Evolutionary conservation across 306 rosid genomes (phyloP).

Genomic region (Fragaria nilgerrensis): DNA sequence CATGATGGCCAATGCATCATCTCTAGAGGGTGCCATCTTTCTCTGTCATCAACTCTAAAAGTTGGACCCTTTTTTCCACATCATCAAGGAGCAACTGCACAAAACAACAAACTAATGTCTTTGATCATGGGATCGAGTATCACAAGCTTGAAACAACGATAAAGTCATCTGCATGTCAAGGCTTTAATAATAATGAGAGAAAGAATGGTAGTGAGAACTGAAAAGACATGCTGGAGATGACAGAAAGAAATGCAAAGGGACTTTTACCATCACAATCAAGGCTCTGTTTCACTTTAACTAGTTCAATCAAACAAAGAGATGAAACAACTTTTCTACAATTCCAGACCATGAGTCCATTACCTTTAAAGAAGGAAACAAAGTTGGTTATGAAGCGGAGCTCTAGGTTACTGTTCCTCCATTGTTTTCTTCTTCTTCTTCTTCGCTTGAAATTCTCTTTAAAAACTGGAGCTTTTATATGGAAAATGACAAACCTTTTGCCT

Average conservation of each 20-base stretch:
- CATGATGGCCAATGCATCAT: neutral
- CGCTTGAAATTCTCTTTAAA: neutral
- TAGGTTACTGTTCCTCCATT: neutral
- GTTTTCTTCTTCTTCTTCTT: too few relatives aligned
- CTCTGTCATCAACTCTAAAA: neutral
- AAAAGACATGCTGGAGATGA: neutral
- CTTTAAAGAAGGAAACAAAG: neutral
- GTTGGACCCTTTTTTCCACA: neutral
- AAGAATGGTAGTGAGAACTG: neutral
- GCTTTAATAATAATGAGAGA: neutral
- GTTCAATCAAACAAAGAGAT: neutral
- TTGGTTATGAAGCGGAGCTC: neutral
- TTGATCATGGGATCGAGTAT: neutral
- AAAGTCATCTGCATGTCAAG: neutral
- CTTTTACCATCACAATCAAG: neutral
- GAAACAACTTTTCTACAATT: neutral
- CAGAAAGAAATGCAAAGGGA: neutral
- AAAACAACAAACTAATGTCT: neutral
- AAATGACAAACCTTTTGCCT: neutral
- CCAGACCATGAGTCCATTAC: neutral
- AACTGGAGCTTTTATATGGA: neutral
- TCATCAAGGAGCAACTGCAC: neutral
- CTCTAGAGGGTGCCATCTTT: neutral
- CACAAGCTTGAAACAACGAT: neutral
- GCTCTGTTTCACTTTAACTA: neutral